Conservation (phyloP, 345 rosid species). For the Euphorbia pulcherrima region DNA sequence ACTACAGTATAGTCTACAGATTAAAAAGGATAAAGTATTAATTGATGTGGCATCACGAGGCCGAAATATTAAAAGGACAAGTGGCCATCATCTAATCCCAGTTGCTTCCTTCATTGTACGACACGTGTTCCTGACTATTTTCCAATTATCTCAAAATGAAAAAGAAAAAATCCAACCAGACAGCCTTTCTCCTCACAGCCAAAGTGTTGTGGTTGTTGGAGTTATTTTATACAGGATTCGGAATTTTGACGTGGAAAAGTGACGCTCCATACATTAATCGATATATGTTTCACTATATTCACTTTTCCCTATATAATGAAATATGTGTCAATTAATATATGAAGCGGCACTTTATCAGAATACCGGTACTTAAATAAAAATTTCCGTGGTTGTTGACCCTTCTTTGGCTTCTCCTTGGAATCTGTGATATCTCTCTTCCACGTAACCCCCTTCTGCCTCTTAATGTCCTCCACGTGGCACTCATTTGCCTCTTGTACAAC, state of each 20-base stretch:
- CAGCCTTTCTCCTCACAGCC: conserved; percentile 11
- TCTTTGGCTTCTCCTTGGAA: conserved; percentile 31
- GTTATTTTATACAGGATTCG: no score
- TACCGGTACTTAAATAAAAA: no score
- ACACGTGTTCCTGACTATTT: conserved; percentile 25
- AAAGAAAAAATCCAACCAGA: not conserved
- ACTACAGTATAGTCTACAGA: no score
- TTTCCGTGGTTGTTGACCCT: conserved; percentile 26
- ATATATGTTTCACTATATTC: no score
- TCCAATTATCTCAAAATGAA: not conserved
- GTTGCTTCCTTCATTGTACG: not conserved
- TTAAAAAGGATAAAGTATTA: not conserved
- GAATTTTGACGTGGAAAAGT: no score
- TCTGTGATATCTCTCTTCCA: conserved; percentile 25
- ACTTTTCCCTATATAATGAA: no score
- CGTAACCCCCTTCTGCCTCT: conserved; percentile 18
- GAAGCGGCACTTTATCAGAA: no score
- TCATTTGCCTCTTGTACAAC: not conserved
- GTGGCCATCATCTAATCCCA: conserved; percentile 5
- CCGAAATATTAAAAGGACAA: not conserved
- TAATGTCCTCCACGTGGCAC: conserved; percentile 39
- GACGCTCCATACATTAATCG: no score
- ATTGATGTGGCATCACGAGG: conserved; percentile 12
- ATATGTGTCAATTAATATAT: no score
- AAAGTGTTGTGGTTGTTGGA: no score